These are phyloP conservation scores for Pulveroboletus sp. DNA, from an alignment of 768 basidiomycete genomes.

Conservation along the genomic window DNA sequence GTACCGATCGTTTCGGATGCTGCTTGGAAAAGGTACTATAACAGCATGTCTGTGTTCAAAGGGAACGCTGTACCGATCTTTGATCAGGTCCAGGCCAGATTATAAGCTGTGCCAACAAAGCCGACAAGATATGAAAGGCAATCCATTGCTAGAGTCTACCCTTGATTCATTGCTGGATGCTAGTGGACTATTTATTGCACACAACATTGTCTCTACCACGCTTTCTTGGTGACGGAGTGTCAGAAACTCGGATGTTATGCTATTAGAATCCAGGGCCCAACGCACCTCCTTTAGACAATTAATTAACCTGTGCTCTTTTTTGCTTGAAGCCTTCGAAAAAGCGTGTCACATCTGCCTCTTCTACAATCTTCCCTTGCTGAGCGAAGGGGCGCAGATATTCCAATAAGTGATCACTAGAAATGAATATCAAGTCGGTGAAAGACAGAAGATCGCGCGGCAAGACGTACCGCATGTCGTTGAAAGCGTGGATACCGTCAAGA, in stretches of 20 bases:
- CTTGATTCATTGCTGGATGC: neutral
- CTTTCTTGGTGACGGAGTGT: too few relatives aligned
- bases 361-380: conserved; percentile 69
- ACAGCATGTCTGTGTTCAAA: conserved; percentile 39
- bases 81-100: conserved; percentile 10
- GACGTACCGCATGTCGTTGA: conserved; percentile 76
- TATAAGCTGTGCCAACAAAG: too few relatives aligned
- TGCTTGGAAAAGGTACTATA: conserved; percentile 47
- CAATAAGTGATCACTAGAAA: conserved; percentile 62
- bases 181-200: neutral
- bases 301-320: conserved; percentile 11
- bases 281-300: neutral
- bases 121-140: too few relatives aligned
- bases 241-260: neutral
- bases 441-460: neutral
- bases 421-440: conserved; percentile 1
- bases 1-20: conserved; percentile 54
- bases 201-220: neutral
- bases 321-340: conserved; percentile 62
- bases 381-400: conserved; percentile 78
- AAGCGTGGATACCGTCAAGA: conserved; percentile 81
- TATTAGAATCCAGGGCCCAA: too few relatives aligned
- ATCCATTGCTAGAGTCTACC: too few relatives aligned
- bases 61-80: conserved; percentile 37
- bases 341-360: conserved; percentile 63